phyloP scores from a whole-genome alignment of 768 basidiomycete genomes.

The Lentinula raphanica region DNA sequence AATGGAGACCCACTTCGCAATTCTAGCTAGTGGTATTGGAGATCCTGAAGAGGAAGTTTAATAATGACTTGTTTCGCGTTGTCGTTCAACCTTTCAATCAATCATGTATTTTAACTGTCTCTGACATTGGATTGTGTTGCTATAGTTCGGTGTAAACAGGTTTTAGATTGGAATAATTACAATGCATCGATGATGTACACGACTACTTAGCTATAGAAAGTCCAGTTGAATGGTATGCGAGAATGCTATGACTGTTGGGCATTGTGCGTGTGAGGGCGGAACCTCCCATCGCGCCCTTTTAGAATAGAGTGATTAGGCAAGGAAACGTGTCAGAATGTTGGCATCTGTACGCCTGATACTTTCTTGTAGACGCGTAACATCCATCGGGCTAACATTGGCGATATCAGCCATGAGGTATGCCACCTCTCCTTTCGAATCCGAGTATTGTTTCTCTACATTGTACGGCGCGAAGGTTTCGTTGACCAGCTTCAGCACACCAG shows the following conservation, averaged over 20 bases:
- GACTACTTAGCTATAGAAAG: conserved; percentile 15
- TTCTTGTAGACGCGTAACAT: conserved; percentile 74
- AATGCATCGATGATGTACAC: not conserved
- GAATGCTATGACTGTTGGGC: not conserved
- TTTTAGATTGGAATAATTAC: not conserved
- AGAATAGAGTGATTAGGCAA: conserved; percentile 38
- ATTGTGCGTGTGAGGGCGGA: not conserved
- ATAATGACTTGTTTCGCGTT: conserved; percentile 11
- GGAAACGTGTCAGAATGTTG: conserved; percentile 86
- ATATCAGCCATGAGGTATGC: conserved; percentile 99
- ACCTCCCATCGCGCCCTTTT: not conserved
- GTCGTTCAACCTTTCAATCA: not conserved
- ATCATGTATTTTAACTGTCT: not conserved
- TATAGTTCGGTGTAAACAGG: not conserved
- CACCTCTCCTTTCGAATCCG: conserved; percentile 91
- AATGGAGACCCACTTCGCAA: conserved; percentile 92
- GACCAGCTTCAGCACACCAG: conserved; percentile 90
- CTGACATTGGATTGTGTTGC: not conserved
- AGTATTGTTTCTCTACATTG: conserved; percentile 99
- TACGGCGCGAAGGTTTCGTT: conserved; percentile 92
- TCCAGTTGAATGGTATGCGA: conserved; percentile 48
- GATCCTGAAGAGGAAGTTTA: conserved; percentile 87
- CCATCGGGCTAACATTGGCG: conserved; percentile 76
- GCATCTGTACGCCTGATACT: conserved; percentile 73
- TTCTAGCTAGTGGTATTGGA: conserved; percentile 85